phyloP scores from a whole-genome alignment of 2,329 filamentous ascomycete species.

The Ophiostoma triangulosporum region DNA sequence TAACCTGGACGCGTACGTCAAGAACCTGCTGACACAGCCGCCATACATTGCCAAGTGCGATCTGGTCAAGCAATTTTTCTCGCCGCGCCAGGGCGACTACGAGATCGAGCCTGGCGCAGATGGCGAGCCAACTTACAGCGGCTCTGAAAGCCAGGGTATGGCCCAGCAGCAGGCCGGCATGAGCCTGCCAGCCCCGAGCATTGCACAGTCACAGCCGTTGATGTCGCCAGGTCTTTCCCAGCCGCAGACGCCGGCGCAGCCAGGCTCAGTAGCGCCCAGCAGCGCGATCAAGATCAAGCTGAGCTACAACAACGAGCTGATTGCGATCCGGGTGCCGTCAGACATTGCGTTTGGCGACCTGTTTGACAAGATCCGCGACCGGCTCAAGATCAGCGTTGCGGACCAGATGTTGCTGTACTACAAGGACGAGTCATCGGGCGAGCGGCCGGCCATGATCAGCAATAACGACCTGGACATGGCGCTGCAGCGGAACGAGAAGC shows the following conservation, averaged over 20 bases:
- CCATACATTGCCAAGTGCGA: conserved; percentile 72
- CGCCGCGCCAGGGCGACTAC: conserved; percentile 79
- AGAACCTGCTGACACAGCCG: conserved; percentile 73
- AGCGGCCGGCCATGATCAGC: conserved; percentile 61
- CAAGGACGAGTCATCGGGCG: conserved; percentile 67
- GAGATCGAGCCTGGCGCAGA: conserved; percentile 64
- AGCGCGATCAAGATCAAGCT: conserved; percentile 80
- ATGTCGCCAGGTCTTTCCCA: conserved; percentile 33
- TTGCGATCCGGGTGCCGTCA: conserved; percentile 75
- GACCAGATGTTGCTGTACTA: conserved; percentile 72
- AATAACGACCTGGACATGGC: conserved; percentile 73
- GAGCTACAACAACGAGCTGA: conserved; percentile 81
- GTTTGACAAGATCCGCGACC: conserved; percentile 70
- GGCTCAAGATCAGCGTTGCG: conserved; percentile 56
- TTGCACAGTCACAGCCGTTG: conserved; percentile 43
- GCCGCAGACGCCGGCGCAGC: conserved; percentile 19
- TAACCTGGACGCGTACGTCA: conserved; percentile 91
- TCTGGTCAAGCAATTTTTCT: conserved; percentile 82
- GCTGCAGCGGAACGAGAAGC: conserved; percentile 71
- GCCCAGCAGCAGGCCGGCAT: conserved; percentile 19
- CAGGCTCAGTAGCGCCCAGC: conserved; percentile 18
- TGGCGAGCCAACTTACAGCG: conserved; percentile 22
- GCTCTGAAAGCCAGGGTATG: conserved; percentile 15
- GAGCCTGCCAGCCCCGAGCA: conserved; percentile 31
- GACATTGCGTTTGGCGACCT: conserved; percentile 69